Evolutionary conservation across 129 eudicot genomes (phyloP).

Genomic region (Flaveria bidentis): DNA sequence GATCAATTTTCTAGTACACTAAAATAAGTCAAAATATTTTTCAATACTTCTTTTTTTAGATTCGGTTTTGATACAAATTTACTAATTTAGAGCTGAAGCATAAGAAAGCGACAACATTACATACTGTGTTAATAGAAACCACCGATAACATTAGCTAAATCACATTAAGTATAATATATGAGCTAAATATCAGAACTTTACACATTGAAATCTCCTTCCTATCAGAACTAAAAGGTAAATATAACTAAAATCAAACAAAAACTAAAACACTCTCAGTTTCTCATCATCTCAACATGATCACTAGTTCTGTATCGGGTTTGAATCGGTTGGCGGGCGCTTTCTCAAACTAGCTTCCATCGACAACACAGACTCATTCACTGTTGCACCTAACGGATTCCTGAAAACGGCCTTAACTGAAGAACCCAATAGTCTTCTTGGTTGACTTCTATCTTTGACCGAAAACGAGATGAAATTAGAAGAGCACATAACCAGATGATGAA

Average conservation of each 20-base stretch:
- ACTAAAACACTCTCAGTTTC: conserved; percentile 8
- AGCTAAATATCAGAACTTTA: background rate
- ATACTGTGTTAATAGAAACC: too few species aligned
- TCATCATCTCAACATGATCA: conserved; percentile 31
- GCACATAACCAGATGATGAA: conserved; percentile 30
- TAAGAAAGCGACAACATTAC: background rate
- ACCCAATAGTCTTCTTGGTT: conserved; percentile 59
- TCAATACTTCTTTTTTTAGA: too few species aligned
- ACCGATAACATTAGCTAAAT: background rate
- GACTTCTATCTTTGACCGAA: conserved; percentile 34
- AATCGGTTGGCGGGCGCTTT: conserved; percentile 53
- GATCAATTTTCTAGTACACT: too few species aligned
- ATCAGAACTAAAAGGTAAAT: background rate
- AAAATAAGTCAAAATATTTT: too few species aligned
- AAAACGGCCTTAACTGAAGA: conserved; percentile 38
- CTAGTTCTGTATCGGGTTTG: conserved; percentile 74
- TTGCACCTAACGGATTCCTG: conserved; percentile 31
- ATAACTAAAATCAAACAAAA: conserved; percentile 15
- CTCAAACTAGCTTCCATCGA: conserved; percentile 55
- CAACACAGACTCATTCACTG: conserved; percentile 29
- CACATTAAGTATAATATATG: background rate
- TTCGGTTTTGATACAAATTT: too few species aligned
- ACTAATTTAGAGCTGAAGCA: too few species aligned
- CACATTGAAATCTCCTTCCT: background rate
- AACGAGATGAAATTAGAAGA: conserved; percentile 10